Percentiles rank a stretch among this genome's conserved stretches.
These are phyloP conservation scores for Allantophomopsis cytisporea DNA, from an alignment of 2,329 filamentous ascomycete species.

Conservation along the genomic window DNA sequence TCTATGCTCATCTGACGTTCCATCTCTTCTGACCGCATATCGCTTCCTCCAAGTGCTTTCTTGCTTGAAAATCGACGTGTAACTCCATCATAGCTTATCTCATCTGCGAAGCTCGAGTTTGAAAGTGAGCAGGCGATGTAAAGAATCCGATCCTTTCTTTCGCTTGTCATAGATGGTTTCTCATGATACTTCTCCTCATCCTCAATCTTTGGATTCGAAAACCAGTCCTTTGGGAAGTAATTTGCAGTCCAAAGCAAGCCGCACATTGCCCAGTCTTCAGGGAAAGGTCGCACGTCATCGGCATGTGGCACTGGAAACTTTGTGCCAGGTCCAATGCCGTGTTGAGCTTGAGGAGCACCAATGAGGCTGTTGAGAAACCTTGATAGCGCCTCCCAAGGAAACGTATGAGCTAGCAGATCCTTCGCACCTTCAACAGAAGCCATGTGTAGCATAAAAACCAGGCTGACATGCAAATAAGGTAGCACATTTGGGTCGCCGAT, in stretches of 20 bases:
- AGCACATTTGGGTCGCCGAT: constrained; percentile 15
- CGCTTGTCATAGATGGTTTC: constrained; percentile 7
- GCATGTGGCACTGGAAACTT: constrained; percentile 11
- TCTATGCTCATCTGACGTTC: too few relatives aligned
- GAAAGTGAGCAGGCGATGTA: constrained; percentile 7
- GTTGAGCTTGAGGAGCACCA: constrained; percentile 1
- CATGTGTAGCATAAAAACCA: constrained; percentile 13
- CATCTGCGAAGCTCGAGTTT: too few relatives aligned
- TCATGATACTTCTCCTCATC: constrained; percentile 12
- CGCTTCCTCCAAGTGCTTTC: too few relatives aligned
- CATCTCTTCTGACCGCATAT: too few relatives aligned
- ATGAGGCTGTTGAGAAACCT: constrained; percentile 13
- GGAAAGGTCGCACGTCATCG: constrained; percentile 12
- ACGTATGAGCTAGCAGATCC: constrained; percentile 6
- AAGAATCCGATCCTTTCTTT: constrained; percentile 10
- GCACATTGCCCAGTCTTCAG: constrained; percentile 15
- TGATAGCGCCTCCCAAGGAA: constrained; percentile 12
- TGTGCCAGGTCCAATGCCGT: constrained; percentile 6
- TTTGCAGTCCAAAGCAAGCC: constrained; percentile 12
- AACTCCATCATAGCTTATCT: too few relatives aligned
- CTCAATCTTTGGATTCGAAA: constrained; percentile 13
- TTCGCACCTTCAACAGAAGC: constrained; percentile 8
- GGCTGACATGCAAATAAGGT: constrained; percentile 14
- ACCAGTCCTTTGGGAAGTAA: constrained; percentile 14
- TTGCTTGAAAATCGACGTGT: too few relatives aligned